Percentiles rank a stretch among this genome's conserved stretches.
Evolutionary conservation across 2,329 filamentous ascomycete genomes (phyloP).

Genomic region (Fusarium fujikuroi): DNA sequence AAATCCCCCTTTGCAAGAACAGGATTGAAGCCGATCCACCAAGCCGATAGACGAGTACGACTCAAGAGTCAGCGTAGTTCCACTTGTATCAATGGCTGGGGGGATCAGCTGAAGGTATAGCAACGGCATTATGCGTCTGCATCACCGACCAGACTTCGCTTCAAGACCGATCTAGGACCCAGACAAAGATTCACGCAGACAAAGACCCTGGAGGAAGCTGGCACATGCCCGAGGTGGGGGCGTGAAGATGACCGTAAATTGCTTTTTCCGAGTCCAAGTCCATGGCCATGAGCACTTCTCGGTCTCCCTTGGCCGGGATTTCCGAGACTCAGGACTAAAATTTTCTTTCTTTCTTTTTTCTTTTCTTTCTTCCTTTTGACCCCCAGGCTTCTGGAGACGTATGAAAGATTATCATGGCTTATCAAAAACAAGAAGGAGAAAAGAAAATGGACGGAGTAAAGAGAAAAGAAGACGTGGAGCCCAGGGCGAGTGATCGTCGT

Average conservation of each 20-base stretch:
- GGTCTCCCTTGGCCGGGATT: slow-evolving; percentile 13
- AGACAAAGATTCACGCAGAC: slow-evolving; percentile 5
- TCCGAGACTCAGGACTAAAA: slow-evolving; percentile 4
- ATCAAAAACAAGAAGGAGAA: slow-evolving; percentile 3
- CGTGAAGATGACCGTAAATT: slow-evolving; percentile 22
- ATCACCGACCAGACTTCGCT: neutral
- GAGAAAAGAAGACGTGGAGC: slow-evolving; percentile 17
- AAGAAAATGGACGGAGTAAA: slow-evolving; percentile 7
- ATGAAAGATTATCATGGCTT: slow-evolving; percentile 8
- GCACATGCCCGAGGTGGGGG: slow-evolving; percentile 19
- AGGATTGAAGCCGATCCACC: slow-evolving; percentile 28
- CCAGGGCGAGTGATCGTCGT: slow-evolving; percentile 13
- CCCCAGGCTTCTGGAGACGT: neutral
- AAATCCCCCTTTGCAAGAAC: slow-evolving; percentile 12
- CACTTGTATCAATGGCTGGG: slow-evolving; percentile 5
- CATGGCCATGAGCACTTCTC: neutral
- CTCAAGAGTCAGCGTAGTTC: slow-evolving; percentile 22
- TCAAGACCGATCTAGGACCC: slow-evolving; percentile 3
- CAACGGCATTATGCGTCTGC: slow-evolving; percentile 25
- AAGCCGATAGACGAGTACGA: slow-evolving; percentile 26
- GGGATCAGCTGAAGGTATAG: slow-evolving; percentile 22
- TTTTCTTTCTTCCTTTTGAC: neutral
- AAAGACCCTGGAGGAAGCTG: slow-evolving; percentile 17
- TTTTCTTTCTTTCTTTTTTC: neutral
- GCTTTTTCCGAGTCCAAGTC: slow-evolving; percentile 25